Percentiles rank a stretch among this genome's conserved stretches.
phyloP scores from a whole-genome alignment of 768 basidiomycete genomes.

The Cyathus striatus region DNA sequence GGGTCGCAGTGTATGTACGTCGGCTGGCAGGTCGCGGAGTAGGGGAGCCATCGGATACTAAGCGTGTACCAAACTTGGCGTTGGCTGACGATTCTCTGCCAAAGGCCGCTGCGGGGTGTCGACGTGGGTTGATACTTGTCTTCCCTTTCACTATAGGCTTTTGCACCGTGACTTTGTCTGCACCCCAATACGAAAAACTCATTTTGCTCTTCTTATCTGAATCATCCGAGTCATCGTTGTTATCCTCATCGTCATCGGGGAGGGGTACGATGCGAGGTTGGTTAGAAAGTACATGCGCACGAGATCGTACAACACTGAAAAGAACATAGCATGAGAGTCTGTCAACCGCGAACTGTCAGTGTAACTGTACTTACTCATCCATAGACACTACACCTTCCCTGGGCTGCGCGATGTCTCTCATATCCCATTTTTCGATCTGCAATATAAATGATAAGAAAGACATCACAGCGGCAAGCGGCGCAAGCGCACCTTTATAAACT shows the following conservation, averaged over 20 bases:
- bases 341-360: constrained; percentile 5
- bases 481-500: constrained; percentile 74
- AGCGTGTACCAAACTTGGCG: constrained; percentile 87
- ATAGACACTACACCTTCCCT: constrained; percentile 80
- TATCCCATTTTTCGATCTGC: constrained; percentile 86
- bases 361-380: constrained; percentile 89
- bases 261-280: constrained; percentile 67
- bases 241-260: constrained; percentile 59
- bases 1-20: constrained; percentile 44
- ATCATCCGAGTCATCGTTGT: constrained; percentile 66
- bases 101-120: constrained; percentile 46
- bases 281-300: constrained; percentile 50
- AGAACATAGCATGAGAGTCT: constrained; percentile 6
- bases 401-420: constrained; percentile 71
- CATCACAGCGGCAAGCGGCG: not conserved
- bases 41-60: constrained; percentile 59
- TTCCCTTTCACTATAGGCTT: constrained; percentile 61
- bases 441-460: constrained; percentile 5
- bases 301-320: constrained; percentile 63
- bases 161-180: constrained; percentile 85
- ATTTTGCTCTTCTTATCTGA: constrained; percentile 89
- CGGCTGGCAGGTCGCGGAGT: constrained; percentile 59
- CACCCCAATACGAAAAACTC: constrained; percentile 94
- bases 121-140: constrained; percentile 31
- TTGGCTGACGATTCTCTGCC: constrained; percentile 82